Evolutionary conservation across 2,329 filamentous ascomycete genomes (phyloP).

Genomic region (Colletotrichum sp.): DNA sequence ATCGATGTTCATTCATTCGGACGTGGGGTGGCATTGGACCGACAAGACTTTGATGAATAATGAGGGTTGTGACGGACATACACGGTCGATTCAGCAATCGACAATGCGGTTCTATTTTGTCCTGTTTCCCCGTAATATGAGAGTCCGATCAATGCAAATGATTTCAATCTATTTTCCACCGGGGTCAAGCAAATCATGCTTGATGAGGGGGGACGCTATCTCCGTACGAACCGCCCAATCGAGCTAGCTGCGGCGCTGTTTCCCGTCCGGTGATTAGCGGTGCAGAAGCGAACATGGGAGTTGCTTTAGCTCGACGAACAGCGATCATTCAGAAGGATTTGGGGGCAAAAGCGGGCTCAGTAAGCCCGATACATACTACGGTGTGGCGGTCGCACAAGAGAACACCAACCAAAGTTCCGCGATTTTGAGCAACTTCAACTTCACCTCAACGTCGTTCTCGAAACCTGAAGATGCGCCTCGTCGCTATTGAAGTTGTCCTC

Average conservation of each 20-base stretch:
- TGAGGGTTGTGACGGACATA: too few relatives aligned
- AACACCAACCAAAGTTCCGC: too few relatives aligned
- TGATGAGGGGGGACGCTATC: rapidly evolving
- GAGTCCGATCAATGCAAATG: neutral
- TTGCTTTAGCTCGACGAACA: neutral
- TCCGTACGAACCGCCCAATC: neutral
- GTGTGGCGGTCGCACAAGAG: neutral
- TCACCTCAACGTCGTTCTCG: neutral
- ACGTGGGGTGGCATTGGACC: neutral
- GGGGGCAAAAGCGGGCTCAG: neutral
- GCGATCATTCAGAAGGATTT: neutral
- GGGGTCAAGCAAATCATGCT: neutral
- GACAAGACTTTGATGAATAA: neutral
- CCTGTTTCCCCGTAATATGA: rapidly evolving
- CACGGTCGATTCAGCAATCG: too few relatives aligned
- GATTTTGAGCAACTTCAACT: neutral
- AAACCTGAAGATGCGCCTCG: neutral
- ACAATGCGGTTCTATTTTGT: rapidly evolving
- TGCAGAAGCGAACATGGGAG: neutral
- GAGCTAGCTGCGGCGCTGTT: neutral
- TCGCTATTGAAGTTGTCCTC: neutral
- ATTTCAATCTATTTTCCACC: neutral
- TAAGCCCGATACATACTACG: neutral
- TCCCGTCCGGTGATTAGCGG: neutral
- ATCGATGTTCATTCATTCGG: neutral